Conservation (phyloP, 2,329 filamentous ascomycete genomes). For the Xylariaceae sp. region DNA sequence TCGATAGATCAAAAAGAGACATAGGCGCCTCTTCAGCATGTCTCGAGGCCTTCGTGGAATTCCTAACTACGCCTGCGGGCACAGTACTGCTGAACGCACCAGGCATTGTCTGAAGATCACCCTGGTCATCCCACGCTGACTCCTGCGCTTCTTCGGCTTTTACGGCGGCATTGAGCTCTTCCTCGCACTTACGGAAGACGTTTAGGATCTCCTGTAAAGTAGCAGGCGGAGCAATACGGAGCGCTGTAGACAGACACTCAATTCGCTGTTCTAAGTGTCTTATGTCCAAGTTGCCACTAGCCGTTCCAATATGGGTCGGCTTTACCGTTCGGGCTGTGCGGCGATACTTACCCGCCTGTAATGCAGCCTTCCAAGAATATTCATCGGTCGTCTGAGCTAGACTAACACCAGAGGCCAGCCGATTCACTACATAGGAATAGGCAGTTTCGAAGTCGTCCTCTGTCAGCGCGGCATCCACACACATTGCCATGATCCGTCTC, state of each 20-base stretch:
- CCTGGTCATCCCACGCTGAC: slow-evolving; percentile 71
- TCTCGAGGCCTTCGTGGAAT: slow-evolving; percentile 41
- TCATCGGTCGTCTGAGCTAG: slow-evolving; percentile 55
- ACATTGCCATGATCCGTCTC: slow-evolving; percentile 77
- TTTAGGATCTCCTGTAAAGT: slow-evolving; percentile 77
- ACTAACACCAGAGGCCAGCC: slow-evolving; percentile 55
- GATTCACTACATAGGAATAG: slow-evolving; percentile 80
- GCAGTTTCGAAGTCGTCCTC: slow-evolving; percentile 87
- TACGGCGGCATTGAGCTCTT: slow-evolving; percentile 72
- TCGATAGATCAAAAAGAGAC: slow-evolving; percentile 68
- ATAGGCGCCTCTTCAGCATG: slow-evolving; percentile 60
- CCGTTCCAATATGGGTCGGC: slow-evolving; percentile 65
- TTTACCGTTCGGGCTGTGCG: slow-evolving; percentile 58
- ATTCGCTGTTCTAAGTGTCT: slow-evolving; percentile 80
- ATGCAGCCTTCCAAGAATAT: slow-evolving; percentile 79
- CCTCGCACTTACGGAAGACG: slow-evolving; percentile 77
- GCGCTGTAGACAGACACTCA: slow-evolving; percentile 76
- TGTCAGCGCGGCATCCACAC: slow-evolving; percentile 74
- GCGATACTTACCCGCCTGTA: slow-evolving; percentile 78
- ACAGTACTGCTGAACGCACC: slow-evolving; percentile 55
- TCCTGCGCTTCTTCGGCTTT: slow-evolving; percentile 72
- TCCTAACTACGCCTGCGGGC: slow-evolving; percentile 37
- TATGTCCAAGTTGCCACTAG: slow-evolving; percentile 65
- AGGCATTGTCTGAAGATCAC: slow-evolving; percentile 63
- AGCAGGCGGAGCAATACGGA: slow-evolving; percentile 72